These are phyloP conservation scores for Solanum sejunctum DNA, from an alignment of 257 asterid genomes.

Conservation along the genomic window DNA sequence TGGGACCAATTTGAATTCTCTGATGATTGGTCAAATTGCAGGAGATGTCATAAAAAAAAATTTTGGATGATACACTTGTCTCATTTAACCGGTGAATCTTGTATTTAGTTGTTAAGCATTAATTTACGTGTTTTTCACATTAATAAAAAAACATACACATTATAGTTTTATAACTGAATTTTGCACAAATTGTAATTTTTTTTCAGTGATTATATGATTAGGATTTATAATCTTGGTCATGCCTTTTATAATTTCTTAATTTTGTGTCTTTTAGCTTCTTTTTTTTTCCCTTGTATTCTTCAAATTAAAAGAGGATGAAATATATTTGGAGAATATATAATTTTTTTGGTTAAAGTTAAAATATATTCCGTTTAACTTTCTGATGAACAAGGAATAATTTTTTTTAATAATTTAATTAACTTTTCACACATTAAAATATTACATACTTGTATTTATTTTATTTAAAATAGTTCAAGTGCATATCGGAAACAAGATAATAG, in stretches of 20 bases:
- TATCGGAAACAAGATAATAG: background rate
- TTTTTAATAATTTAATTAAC: background rate
- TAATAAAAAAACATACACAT: background rate
- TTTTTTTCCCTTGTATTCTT: background rate
- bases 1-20: too few species aligned
- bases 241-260: background rate
- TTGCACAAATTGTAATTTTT: background rate
- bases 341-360: background rate
- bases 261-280: fast-evolving
- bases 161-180: too few species aligned
- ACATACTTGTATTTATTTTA: background rate
- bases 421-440: background rate
- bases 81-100: too few species aligned
- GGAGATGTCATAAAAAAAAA: too few species aligned
- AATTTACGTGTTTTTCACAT: background rate
- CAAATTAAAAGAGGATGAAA: background rate
- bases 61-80: too few species aligned
- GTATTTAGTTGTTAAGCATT: too few species aligned
- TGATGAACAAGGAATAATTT: background rate
- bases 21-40: too few species aligned
- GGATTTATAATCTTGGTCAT: background rate
- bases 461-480: background rate
- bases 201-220: background rate
- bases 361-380: background rate
- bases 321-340: background rate